phyloP scores from a whole-genome alignment of 352 stramenopile species.

The Phytophthora chlamydospora region DNA sequence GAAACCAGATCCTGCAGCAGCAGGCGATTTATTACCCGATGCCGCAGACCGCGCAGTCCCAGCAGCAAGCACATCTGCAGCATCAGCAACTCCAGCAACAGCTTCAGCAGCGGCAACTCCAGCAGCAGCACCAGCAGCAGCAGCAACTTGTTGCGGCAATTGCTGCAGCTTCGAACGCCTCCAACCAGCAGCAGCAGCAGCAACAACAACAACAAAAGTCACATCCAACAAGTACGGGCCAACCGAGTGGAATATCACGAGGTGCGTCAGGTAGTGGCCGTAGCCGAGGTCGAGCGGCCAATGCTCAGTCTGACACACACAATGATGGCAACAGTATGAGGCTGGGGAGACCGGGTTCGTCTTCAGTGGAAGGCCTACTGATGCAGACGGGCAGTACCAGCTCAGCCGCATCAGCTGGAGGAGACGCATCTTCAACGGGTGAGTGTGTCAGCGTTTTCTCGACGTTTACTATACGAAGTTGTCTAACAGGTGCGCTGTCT shows the following conservation, averaged over 20 bases:
- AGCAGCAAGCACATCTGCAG: constrained; percentile 55
- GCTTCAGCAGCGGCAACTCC: constrained; percentile 37
- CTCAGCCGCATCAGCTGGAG: constrained; percentile 8
- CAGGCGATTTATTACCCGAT: constrained; percentile 69
- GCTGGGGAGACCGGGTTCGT: constrained; percentile 21
- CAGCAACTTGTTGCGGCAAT: constrained; percentile 51
- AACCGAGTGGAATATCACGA: constrained; percentile 30
- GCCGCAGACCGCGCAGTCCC: constrained; percentile 40
- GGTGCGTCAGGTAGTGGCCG: constrained; percentile 29
- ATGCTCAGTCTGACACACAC: constrained; percentile 30
- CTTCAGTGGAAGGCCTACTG: constrained; percentile 44
- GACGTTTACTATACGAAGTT: not conserved
- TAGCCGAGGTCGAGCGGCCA: constrained; percentile 18
- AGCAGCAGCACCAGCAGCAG: constrained; percentile 41
- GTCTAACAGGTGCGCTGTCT: constrained; percentile 16
- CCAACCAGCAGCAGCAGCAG: constrained; percentile 37
- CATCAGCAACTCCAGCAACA: constrained; percentile 49
- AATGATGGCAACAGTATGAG: constrained; percentile 41
- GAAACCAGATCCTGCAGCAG: constrained; percentile 64
- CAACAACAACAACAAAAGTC: constrained; percentile 26
- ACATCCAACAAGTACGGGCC: constrained; percentile 22
- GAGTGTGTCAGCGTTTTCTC: constrained; percentile 1
- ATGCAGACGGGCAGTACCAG: constrained; percentile 23
- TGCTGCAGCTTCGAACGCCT: constrained; percentile 39
- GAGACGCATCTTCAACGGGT: constrained; percentile 16